Evolutionary conservation across 2,329 filamentous ascomycete genomes (phyloP), one percentile per base, ranked within the genome.

Genomic region (Sclerotinia minor): DNA sequence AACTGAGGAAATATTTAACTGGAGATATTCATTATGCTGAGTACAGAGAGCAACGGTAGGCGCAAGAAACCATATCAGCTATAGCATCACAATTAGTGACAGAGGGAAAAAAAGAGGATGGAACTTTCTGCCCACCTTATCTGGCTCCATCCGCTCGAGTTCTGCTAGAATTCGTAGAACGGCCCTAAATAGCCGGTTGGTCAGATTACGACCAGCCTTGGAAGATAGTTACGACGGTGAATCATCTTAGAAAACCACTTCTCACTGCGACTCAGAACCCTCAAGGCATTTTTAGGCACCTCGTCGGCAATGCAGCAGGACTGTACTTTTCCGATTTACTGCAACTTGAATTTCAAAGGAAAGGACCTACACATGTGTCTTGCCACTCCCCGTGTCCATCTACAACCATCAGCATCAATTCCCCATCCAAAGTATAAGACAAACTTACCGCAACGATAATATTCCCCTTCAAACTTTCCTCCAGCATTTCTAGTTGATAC

Each of bases 401-500:
- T 68, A 35, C 5, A 9, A 24, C 4, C 21, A 21, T 68, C 41
- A 68, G 63, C 50, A n/a, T 29, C 4, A 21, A 11, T 41, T n/a
- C 24, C 38, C 26, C 9, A 9, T 15, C 21, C 1, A 49, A n/a
- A 38, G 0, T 29, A n/a, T 15, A 9, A 38, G 2, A 49, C 26
- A 38, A 26, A 73, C 73, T 55, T 80, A 92, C 89, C 35, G 86
- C 86, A 65, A 92, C 86, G 72, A 94, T 92, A 44, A 89, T 85
- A 75, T 93, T 94, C 58, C 83, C 80, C 69, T 84, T 83, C 73
- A 91, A 80, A 73, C 89, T 92, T 74, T 85, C 83, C 68, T 89
- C 83, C 65, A 91, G 82, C 91, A 94, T 93, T 78, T 94, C 91
- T 26, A 85, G 75, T 77, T 94, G 91, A 73, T 94, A 94, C 15